These are phyloP conservation scores for Nicotiana knightiana DNA, from an alignment of 257 asterid species.

Conservation along the genomic window DNA sequence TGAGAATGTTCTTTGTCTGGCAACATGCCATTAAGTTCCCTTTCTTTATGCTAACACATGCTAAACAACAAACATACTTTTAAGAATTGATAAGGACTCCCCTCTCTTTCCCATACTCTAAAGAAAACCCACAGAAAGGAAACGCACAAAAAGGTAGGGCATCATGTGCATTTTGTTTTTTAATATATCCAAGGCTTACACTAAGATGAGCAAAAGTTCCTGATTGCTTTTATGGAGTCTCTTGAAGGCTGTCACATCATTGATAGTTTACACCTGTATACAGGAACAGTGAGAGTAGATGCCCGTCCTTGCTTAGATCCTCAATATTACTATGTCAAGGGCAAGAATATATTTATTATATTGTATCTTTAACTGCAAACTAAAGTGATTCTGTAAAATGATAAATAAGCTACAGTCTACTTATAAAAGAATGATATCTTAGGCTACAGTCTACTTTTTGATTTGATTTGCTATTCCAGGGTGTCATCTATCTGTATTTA, in stretches of 20 bases:
- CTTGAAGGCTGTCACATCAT: not conserved
- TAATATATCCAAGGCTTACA: not conserved
- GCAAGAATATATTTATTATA: not conserved
- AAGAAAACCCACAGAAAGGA: not conserved
- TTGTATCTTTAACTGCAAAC: not conserved
- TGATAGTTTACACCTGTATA: not conserved
- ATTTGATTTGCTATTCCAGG: not conserved
- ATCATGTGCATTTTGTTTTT: not conserved
- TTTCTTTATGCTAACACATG: not conserved
- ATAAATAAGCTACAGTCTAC: too few species aligned
- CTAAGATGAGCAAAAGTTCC: not conserved
- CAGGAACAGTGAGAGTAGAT: not conserved
- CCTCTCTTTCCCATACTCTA: not conserved
- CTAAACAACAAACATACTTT: not conserved
- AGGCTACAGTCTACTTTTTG: not conserved
- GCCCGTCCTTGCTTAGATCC: not conserved
- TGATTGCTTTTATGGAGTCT: not conserved
- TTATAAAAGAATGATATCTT: not conserved
- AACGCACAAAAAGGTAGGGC: not conserved
- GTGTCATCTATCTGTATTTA: not conserved
- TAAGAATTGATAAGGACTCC: not conserved
- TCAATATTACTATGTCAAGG: not conserved
- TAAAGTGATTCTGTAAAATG: not conserved
- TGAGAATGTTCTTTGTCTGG: not conserved
- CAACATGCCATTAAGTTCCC: not conserved